Evolutionary conservation across 148 eudicot genomes (phyloP).

Genomic region (Fagopyrum tataricum): DNA sequence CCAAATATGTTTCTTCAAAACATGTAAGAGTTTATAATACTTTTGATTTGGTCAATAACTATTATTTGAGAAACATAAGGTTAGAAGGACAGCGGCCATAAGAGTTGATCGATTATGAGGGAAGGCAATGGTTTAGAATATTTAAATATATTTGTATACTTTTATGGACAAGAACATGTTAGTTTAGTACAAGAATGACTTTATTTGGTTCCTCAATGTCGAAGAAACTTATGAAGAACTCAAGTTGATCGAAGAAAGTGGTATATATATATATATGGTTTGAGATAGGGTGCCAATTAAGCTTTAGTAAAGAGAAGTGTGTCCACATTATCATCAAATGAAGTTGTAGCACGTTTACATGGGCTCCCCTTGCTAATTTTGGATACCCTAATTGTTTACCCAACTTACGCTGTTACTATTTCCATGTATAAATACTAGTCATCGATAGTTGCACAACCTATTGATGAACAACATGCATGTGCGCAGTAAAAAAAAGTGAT

Average conservation of each 20-base stretch:
- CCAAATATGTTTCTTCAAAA: too few relatives aligned
- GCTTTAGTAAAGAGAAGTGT: not conserved
- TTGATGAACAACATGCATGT: not conserved
- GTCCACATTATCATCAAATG: not conserved
- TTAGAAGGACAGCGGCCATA: too few relatives aligned
- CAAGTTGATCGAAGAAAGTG: not conserved
- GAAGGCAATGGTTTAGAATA: too few relatives aligned
- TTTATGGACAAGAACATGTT: too few relatives aligned
- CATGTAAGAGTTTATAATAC: too few relatives aligned
- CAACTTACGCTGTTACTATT: not conserved
- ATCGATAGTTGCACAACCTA: not conserved
- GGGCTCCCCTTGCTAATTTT: not conserved
- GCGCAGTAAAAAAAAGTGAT: not conserved
- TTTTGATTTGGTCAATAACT: too few relatives aligned
- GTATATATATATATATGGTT: not conserved
- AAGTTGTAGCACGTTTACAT: not conserved
- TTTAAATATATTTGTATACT: too few relatives aligned
- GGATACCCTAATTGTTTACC: not conserved
- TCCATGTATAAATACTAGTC: not conserved
- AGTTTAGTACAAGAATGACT: not conserved
- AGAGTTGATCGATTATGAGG: too few relatives aligned
- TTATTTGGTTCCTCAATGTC: too few relatives aligned
- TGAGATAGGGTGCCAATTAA: not conserved
- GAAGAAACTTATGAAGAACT: too few relatives aligned
- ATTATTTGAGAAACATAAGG: too few relatives aligned